These are phyloP conservation scores for Ophiostoma ips DNA, from an alignment of 2,329 filamentous ascomycete genomes.

Conservation along the genomic window DNA sequence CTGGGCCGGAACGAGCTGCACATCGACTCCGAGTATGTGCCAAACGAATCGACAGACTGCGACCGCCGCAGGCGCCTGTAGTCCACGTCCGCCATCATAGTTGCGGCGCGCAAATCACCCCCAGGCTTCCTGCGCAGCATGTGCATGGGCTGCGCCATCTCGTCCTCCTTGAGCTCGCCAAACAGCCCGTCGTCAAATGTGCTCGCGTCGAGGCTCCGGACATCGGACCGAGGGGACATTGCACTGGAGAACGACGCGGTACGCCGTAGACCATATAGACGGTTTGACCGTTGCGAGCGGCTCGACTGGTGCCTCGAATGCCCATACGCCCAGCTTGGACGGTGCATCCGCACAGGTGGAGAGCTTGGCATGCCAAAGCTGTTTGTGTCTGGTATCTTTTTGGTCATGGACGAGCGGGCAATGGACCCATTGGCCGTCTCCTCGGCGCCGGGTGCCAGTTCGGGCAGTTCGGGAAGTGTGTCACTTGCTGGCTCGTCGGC, in stretches of 20 bases:
- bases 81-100: slow-evolving; percentile 49
- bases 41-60: slow-evolving; percentile 44
- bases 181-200: slow-evolving; percentile 39
- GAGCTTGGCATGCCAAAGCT: slow-evolving; percentile 6
- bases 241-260: slow-evolving; percentile 49
- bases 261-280: slow-evolving; percentile 38
- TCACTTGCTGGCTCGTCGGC: neutral
- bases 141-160: slow-evolving; percentile 40
- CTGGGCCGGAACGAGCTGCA: slow-evolving; percentile 41
- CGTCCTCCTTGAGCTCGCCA: slow-evolving; percentile 29
- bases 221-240: slow-evolving; percentile 33
- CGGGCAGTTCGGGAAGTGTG: neutral
- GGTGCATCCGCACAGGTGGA: slow-evolving; percentile 18
- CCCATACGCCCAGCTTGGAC: slow-evolving; percentile 21
- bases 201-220: slow-evolving; percentile 48
- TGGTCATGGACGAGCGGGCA: neutral
- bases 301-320: slow-evolving; percentile 35
- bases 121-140: slow-evolving; percentile 59
- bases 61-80: slow-evolving; percentile 34
- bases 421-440: neutral
- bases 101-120: slow-evolving; percentile 57
- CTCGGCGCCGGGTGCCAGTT: neutral
- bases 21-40: slow-evolving; percentile 46
- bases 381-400: neutral
- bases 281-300: slow-evolving; percentile 33